Conservation (phyloP, 2,329 filamentous ascomycete species). For the Penicillium rolfsii region DNA sequence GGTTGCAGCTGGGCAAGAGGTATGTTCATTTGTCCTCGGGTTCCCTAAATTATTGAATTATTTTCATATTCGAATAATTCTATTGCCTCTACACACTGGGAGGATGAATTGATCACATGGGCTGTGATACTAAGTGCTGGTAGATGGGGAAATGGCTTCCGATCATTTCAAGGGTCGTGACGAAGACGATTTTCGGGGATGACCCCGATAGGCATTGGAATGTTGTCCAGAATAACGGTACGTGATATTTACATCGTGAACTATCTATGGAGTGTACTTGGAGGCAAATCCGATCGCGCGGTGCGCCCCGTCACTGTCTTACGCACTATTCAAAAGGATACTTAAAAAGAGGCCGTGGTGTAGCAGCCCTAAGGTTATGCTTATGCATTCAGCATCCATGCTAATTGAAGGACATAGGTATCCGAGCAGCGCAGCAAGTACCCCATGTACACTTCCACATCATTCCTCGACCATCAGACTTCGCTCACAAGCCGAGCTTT, state of each 20-base stretch:
- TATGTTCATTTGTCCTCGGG: constrained; percentile 54
- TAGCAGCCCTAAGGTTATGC: not conserved
- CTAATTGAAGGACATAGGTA: constrained; percentile 53
- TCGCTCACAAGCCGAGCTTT: constrained; percentile 39
- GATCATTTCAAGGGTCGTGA: constrained; percentile 68
- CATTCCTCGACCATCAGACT: constrained; percentile 71
- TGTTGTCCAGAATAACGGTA: constrained; percentile 91
- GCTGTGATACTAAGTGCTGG: not conserved
- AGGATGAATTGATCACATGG: not conserved
- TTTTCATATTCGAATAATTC: not conserved
- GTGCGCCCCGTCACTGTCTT: not conserved
- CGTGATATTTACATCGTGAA: not conserved
- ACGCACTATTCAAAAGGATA: not conserved
- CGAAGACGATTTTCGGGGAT: constrained; percentile 64
- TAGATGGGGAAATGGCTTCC: constrained; percentile 53
- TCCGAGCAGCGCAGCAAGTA: constrained; percentile 86
- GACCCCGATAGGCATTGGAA: constrained; percentile 75
- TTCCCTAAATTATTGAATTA: not conserved
- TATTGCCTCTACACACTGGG: not conserved
- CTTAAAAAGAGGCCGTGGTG: not conserved
- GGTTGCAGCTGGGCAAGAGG: constrained; percentile 64
- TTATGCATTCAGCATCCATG: not conserved
- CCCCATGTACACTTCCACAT: constrained; percentile 94
- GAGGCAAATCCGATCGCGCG: not conserved
- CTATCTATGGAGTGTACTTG: not conserved